Evolutionary conservation across 306 rosid genomes (phyloP).

Genomic region (Fragaria ananassa): DNA sequence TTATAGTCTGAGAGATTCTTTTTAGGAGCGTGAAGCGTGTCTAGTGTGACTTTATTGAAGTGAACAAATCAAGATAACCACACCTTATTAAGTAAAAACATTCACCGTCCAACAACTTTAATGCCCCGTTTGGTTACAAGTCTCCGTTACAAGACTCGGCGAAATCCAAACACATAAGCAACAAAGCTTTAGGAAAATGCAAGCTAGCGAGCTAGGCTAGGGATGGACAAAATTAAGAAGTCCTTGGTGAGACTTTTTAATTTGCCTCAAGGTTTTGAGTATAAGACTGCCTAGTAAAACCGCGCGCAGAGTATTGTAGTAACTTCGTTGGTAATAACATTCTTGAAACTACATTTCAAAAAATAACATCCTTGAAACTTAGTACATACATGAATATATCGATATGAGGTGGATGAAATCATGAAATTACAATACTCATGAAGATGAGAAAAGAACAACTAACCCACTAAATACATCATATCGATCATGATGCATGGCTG

Average conservation of each 20-base stretch:
- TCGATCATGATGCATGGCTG: constrained; percentile 2
- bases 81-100: too few species aligned
- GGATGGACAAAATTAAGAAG: background rate
- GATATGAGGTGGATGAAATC: background rate
- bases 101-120: too few species aligned
- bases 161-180: background rate
- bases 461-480: constrained; percentile 26
- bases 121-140: too few species aligned
- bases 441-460: constrained; percentile 44
- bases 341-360: too few species aligned
- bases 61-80: too few species aligned
- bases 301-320: too few species aligned
- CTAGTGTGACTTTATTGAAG: too few species aligned
- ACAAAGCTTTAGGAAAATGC: background rate
- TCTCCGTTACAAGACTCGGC: too few species aligned
- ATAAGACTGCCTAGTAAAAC: background rate
- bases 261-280: background rate
- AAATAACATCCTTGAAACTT: too few species aligned
- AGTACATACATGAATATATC: background rate
- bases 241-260: too few species aligned
- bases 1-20: too few species aligned
- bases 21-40: too few species aligned
- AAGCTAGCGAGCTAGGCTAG: background rate
- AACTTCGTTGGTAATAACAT: background rate
- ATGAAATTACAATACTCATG: background rate